Conservation (phyloP, 2,329 filamentous ascomycete genomes). For the Cordyceps militaris region DNA sequence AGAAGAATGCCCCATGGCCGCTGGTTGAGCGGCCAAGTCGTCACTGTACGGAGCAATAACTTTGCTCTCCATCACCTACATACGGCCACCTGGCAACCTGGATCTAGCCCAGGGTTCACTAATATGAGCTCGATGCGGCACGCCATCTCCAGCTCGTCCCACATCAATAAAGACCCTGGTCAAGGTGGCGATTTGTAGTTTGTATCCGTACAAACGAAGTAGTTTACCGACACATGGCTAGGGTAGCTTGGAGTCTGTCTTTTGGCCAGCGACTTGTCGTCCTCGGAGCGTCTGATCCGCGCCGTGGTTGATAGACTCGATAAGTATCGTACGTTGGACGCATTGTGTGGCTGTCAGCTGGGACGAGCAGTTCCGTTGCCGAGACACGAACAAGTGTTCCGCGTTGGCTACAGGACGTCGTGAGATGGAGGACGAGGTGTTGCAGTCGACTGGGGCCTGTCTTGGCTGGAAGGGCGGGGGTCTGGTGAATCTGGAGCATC, state of each 20-base stretch:
- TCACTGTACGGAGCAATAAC: not conserved
- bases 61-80: no score
- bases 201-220: no score
- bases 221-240: no score
- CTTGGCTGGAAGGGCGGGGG: conserved; percentile 5
- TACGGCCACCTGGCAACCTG: not conserved
- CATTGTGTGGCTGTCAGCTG: not conserved
- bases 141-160: not conserved
- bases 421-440: not conserved
- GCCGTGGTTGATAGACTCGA: not conserved
- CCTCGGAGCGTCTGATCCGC: not conserved
- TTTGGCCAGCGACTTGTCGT: no score
- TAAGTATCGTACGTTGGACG: not conserved
- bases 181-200: not conserved
- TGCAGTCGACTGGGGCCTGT: conserved; percentile 3
- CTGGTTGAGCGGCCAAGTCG: not conserved
- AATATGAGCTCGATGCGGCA: not conserved
- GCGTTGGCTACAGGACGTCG: not conserved
- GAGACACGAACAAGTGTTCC: not conserved
- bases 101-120: not conserved
- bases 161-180: not conserved
- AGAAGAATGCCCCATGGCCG: not conserved
- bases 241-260: no score
- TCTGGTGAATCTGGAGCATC: not conserved
- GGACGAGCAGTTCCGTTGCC: not conserved